phyloP scores from a whole-genome alignment of 768 basidiomycete species.

The Suillus variegatus region DNA sequence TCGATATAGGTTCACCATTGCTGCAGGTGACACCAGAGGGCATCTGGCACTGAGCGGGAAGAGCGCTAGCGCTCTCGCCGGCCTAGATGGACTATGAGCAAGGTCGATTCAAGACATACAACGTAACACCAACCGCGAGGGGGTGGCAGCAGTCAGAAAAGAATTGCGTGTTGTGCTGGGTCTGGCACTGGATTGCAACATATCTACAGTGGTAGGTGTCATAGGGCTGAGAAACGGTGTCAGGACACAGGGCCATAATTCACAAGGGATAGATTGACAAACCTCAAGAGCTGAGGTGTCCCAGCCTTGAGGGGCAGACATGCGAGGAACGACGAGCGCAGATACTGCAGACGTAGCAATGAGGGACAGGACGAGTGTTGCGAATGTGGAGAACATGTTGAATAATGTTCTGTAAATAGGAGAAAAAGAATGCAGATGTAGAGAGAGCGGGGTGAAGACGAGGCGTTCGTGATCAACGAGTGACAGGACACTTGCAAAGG shows the following conservation, averaged over 20 bases:
- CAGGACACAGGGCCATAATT: slow-evolving; percentile 7
- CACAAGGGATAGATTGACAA: slow-evolving; percentile 1
- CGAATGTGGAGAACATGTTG: slow-evolving; percentile 32
- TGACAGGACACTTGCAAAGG: slow-evolving; percentile 5
- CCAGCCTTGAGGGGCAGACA: slow-evolving; percentile 45
- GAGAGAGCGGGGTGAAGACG: slow-evolving; percentile 31
- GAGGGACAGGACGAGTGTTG: slow-evolving; percentile 43
- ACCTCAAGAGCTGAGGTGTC: slow-evolving; percentile 48
- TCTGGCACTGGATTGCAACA: slow-evolving; percentile 51
- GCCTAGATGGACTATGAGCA: slow-evolving; percentile 35
- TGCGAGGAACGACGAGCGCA: slow-evolving; percentile 37
- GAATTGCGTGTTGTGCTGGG: slow-evolving; percentile 52
- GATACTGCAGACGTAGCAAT: slow-evolving; percentile 39
- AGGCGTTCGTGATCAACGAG: slow-evolving; percentile 14
- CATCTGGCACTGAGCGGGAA: slow-evolving; percentile 54
- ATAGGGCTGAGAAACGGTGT: slow-evolving; percentile 43
- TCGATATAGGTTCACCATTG: slow-evolving; percentile 15
- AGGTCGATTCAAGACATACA: slow-evolving; percentile 6
- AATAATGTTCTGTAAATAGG: slow-evolving; percentile 33
- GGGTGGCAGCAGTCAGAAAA: slow-evolving; percentile 75
- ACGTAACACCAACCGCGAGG: slow-evolving; percentile 45
- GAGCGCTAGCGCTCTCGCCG: slow-evolving; percentile 49
- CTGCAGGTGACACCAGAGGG: slow-evolving; percentile 32
- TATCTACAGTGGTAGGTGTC: slow-evolving; percentile 62
- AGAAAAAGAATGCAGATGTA: slow-evolving; percentile 19